Evolutionary conservation across 371 early-diverging fungal species (phyloP).

Genomic region (Rozella allomycis): DNA sequence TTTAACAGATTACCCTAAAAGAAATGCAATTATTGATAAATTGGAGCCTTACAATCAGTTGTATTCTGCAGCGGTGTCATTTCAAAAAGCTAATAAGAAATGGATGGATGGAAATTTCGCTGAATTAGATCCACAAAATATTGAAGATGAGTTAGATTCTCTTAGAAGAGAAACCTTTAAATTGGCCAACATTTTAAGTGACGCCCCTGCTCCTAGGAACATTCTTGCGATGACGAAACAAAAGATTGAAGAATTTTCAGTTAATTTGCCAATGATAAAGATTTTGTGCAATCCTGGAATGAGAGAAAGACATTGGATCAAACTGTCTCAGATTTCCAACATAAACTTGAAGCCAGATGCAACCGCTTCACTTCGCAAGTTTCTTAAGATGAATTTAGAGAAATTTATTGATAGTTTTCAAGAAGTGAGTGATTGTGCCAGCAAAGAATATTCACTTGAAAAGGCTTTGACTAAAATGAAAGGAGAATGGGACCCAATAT

Average conservation of each 20-base stretch:
- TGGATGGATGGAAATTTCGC: constrained; percentile 34
- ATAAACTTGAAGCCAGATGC: constrained; percentile 25
- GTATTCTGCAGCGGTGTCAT: constrained; percentile 26
- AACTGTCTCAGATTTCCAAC: constrained; percentile 13
- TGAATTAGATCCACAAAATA: constrained; percentile 28
- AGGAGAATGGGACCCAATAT: constrained; percentile 25
- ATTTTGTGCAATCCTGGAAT: constrained; percentile 30
- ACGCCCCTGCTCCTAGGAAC: background rate
- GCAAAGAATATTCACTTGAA: constrained; percentile 31
- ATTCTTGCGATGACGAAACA: background rate
- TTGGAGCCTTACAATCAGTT: constrained; percentile 31
- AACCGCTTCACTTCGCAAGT: constrained; percentile 16
- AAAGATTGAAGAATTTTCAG: background rate
- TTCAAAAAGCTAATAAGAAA: constrained; percentile 28
- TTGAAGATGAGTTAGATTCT: constrained; percentile 22
- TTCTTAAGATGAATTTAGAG: constrained; percentile 24
- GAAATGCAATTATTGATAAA: constrained; percentile 21
- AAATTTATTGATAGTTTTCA: constrained; percentile 17
- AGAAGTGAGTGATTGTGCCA: constrained; percentile 25
- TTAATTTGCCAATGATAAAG: constrained; percentile 19
- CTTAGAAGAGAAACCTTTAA: constrained; percentile 28
- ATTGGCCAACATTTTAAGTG: constrained; percentile 16
- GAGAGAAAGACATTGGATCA: constrained; percentile 27
- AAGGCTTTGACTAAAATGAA: constrained; percentile 31
- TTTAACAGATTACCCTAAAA: constrained; percentile 25